These are phyloP conservation scores for Kwoniella dejecticola DNA, from an alignment of 768 basidiomycete genomes.

Conservation along the genomic window DNA sequence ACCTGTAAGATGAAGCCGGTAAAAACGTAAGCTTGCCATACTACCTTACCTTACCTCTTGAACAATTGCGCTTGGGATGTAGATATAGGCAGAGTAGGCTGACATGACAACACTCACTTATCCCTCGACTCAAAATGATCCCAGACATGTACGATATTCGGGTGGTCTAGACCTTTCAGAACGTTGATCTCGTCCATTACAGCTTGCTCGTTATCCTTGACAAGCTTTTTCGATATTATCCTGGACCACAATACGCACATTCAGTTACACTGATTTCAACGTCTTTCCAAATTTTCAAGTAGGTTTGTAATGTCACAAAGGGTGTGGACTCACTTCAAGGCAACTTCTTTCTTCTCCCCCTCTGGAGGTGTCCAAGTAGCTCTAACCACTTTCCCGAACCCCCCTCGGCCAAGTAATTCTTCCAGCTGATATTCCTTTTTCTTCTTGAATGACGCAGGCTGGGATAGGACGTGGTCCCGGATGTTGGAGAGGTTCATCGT, in stretches of 20 bases:
- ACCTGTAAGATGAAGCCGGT: too few species aligned
- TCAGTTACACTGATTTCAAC: too few species aligned
- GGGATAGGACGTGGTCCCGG: conserved; percentile 64
- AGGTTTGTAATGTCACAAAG: too few species aligned
- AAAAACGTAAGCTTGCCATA: too few species aligned
- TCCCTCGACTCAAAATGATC: conserved; percentile 79
- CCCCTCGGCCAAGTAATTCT: conserved; percentile 68
- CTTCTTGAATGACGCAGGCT: conserved; percentile 82
- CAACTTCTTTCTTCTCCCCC: conserved; percentile 44
- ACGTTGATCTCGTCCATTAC: conserved; percentile 95
- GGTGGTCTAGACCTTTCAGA: conserved; percentile 81
- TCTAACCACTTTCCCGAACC: conserved; percentile 89
- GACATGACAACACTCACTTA: conserved; percentile 58
- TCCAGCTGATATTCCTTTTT: conserved; percentile 64
- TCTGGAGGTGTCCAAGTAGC: conserved; percentile 56
- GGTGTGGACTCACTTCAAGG: conserved; percentile 52
- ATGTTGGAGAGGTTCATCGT: conserved; percentile 34
- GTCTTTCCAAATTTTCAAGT: too few species aligned
- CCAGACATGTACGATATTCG: conserved; percentile 72
- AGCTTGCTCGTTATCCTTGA: conserved; percentile 78
- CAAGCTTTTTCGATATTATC: conserved; percentile 92
- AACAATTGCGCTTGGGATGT: too few species aligned
- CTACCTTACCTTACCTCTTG: too few species aligned
- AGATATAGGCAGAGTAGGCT: too few species aligned
- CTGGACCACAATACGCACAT: conserved; percentile 63